Percentiles rank a stretch among this genome's conserved stretches.
Conservation (phyloP, 257 asterid genomes). For the Orobanche coerulescens region DNA sequence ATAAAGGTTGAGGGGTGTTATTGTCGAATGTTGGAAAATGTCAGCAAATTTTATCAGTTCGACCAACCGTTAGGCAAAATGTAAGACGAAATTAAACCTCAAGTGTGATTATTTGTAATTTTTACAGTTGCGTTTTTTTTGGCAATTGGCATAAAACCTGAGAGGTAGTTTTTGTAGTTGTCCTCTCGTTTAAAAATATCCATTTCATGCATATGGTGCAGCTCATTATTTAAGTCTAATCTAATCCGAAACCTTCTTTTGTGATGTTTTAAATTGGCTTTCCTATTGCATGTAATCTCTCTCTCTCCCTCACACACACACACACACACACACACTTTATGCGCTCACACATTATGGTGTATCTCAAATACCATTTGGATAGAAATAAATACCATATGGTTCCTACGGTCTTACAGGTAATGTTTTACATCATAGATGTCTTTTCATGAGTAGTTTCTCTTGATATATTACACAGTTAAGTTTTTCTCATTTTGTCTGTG, state of each 20-base stretch:
- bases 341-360: neutral
- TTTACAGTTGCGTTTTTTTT: too few species aligned
- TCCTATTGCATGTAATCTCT: conserved; percentile 1
- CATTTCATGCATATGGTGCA: neutral
- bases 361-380: neutral
- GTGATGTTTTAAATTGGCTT: neutral
- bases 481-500: neutral
- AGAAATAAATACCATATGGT: neutral
- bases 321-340: neutral
- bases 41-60: too few species aligned
- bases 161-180: too few species aligned
- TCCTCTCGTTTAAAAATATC: neutral
- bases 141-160: too few species aligned
- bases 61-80: too few species aligned
- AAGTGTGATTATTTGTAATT: too few species aligned
- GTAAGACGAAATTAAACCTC: too few species aligned
- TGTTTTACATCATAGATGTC: neutral
- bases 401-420: neutral
- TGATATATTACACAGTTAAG: conserved; percentile 2
- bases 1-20: too few species aligned
- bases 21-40: too few species aligned
- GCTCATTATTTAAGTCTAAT: neutral
- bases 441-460: neutral
- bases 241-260: neutral
- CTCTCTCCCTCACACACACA: neutral